A percentile compares a stretch with the other conserved stretches of the same genome.
These are phyloP conservation scores for Solanum chiquidenum DNA, from an alignment of 257 asterid genomes.

Conservation along the genomic window DNA sequence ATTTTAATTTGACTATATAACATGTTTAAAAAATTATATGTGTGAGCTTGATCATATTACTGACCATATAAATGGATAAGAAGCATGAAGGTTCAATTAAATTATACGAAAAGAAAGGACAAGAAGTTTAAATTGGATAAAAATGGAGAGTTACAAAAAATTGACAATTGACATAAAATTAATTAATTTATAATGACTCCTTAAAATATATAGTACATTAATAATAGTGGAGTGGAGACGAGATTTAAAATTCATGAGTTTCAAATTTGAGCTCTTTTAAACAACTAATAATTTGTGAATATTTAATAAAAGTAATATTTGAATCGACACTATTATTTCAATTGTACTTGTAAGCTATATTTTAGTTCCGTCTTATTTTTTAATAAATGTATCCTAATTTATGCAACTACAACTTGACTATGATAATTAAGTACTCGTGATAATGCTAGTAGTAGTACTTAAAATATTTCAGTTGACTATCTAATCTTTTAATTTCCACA, in stretches of 20 bases:
- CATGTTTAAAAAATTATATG: neutral
- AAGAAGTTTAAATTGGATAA: neutral
- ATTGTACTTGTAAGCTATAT: neutral
- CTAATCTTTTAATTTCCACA: neutral
- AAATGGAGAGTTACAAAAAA: neutral
- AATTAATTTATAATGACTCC: neutral
- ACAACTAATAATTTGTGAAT: neutral
- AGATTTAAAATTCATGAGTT: neutral
- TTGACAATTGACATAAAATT: neutral
- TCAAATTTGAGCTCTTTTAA: rapidly evolving
- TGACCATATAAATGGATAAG: neutral
- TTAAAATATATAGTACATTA: neutral
- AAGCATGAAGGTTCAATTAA: neutral
- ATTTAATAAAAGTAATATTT: neutral
- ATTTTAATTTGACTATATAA: neutral
- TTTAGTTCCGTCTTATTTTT: neutral
- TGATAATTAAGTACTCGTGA: neutral
- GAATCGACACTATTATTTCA: rapidly evolving
- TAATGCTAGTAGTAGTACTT: neutral
- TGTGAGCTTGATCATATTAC: neutral
- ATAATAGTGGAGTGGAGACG: rapidly evolving
- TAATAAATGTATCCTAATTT: neutral
- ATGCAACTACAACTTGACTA: neutral
- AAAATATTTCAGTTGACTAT: neutral
- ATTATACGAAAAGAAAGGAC: neutral